phyloP scores from a whole-genome alignment of 306 rosid genomes.

The Vigna angularis region DNA sequence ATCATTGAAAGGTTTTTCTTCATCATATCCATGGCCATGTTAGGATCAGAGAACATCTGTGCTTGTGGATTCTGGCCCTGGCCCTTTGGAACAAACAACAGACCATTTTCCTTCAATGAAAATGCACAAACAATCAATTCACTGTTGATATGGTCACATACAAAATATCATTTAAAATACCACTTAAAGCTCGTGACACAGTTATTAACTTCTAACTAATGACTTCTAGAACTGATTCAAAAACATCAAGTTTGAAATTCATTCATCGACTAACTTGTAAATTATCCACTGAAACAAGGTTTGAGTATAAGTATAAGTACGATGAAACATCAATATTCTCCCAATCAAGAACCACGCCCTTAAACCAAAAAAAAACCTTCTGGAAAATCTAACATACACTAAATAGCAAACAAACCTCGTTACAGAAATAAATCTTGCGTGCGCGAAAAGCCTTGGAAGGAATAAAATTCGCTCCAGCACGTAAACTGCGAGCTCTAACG shows the following conservation, averaged over 20 bases:
- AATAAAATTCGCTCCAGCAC: slow-evolving; percentile 82
- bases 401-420: slow-evolving; percentile 67
- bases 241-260: slow-evolving; percentile 21
- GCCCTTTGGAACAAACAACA: slow-evolving; percentile 89
- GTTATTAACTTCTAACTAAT: slow-evolving; percentile 25
- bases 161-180: slow-evolving; percentile 16
- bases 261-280: slow-evolving; percentile 10
- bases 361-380: neutral
- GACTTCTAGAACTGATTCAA: neutral
- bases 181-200: slow-evolving; percentile 12
- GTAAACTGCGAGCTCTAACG: slow-evolving; percentile 93
- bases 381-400: slow-evolving; percentile 1
- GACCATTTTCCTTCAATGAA: slow-evolving; percentile 80
- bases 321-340: slow-evolving; percentile 15
- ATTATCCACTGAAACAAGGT: slow-evolving; percentile 1
- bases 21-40: slow-evolving; percentile 99
- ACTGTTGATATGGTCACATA: slow-evolving; percentile 10
- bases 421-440: slow-evolving; percentile 78
- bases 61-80: slow-evolving; percentile 92
- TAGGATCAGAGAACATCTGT: slow-evolving; percentile 98
- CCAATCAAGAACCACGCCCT: slow-evolving; percentile 1
- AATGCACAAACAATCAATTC: slow-evolving; percentile 36
- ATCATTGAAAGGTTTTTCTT: slow-evolving; percentile 99
- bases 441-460: slow-evolving; percentile 90
- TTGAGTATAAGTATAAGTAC: neutral